phyloP scores from a whole-genome alignment of 192 early-diverging fungal species.

The Geranomyces variabilis region DNA sequence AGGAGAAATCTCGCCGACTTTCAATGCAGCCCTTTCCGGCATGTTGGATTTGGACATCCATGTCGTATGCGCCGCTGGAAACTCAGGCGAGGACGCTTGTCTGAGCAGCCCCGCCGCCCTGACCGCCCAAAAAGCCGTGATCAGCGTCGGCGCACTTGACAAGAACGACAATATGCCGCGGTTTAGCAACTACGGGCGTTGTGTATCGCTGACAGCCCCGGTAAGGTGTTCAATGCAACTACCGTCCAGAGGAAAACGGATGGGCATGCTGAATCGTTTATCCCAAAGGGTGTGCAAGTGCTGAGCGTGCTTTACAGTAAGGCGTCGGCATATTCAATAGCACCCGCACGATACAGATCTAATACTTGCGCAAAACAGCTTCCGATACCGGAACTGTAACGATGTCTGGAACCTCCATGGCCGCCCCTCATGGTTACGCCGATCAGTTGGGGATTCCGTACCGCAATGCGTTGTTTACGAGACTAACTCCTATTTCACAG shows the following conservation, averaged over 20 bases:
- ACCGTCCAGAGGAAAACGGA: too few species aligned
- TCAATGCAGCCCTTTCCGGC: constrained; percentile 54
- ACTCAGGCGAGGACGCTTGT: constrained; percentile 31
- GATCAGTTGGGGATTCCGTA: not conserved
- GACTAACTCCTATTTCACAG: not conserved
- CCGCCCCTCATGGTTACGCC: constrained; percentile 12
- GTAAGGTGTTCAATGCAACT: not conserved
- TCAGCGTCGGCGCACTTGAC: constrained; percentile 35
- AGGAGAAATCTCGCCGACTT: constrained; percentile 68
- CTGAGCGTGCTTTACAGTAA: too few species aligned
- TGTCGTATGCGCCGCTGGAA: constrained; percentile 40
- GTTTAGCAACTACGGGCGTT: constrained; percentile 60
- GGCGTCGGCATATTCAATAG: too few species aligned
- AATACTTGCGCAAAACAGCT: too few species aligned
- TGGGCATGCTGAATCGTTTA: too few species aligned
- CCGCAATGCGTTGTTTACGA: not conserved
- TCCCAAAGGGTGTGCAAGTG: too few species aligned
- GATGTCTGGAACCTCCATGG: constrained; percentile 21
- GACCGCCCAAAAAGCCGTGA: not conserved
- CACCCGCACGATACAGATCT: too few species aligned
- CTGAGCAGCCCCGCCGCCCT: constrained; percentile 18
- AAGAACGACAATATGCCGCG: constrained; percentile 36
- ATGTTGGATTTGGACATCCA: constrained; percentile 29
- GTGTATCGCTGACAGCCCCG: constrained; percentile 56
- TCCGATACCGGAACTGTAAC: not conserved